A percentile compares a stretch with the other conserved stretches of the same genome.
Conservation (phyloP, 2,329 filamentous ascomycete genomes). For the Pseudogymnoascus pannorum region DNA sequence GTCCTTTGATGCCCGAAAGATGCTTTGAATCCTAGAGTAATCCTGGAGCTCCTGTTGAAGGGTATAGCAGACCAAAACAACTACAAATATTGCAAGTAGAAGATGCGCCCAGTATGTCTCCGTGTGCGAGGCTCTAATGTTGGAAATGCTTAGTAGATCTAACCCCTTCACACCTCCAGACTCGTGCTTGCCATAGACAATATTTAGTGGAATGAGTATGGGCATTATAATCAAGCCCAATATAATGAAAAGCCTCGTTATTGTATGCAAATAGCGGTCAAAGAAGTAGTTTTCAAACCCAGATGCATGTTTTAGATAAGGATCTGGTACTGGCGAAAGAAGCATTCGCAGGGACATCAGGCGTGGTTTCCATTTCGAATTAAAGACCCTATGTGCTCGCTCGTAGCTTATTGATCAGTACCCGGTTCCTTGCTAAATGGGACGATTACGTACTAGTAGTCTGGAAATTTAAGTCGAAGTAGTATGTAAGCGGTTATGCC, state of each 20-base stretch:
- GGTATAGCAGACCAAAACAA: slow-evolving; percentile 73
- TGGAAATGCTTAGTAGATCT: slow-evolving; percentile 79
- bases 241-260: slow-evolving; percentile 83
- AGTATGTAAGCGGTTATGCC: slow-evolving; percentile 7
- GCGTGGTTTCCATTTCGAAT: slow-evolving; percentile 11
- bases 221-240: slow-evolving; percentile 69
- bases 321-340: slow-evolving; percentile 11
- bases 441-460: slow-evolving; percentile 10
- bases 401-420: slow-evolving; percentile 4
- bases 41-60: slow-evolving; percentile 76
- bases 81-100: slow-evolving; percentile 64
- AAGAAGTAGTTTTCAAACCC: slow-evolving; percentile 97
- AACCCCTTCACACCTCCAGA: slow-evolving; percentile 51
- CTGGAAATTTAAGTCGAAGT: slow-evolving; percentile 5
- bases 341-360: slow-evolving; percentile 6
- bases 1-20: background rate
- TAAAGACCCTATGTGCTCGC: background rate
- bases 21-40: slow-evolving; percentile 87
- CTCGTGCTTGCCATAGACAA: slow-evolving; percentile 56
- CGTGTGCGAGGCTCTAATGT: slow-evolving; percentile 57
- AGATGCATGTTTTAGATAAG: slow-evolving; percentile 8
- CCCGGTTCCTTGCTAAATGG: slow-evolving; percentile 1
- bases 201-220: slow-evolving; percentile 78
- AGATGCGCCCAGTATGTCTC: slow-evolving; percentile 73
- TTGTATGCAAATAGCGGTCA: slow-evolving; percentile 71